phyloP scores from a whole-genome alignment of 2,329 filamentous ascomycete species.

The Chrysoporthe puriensis region DNA sequence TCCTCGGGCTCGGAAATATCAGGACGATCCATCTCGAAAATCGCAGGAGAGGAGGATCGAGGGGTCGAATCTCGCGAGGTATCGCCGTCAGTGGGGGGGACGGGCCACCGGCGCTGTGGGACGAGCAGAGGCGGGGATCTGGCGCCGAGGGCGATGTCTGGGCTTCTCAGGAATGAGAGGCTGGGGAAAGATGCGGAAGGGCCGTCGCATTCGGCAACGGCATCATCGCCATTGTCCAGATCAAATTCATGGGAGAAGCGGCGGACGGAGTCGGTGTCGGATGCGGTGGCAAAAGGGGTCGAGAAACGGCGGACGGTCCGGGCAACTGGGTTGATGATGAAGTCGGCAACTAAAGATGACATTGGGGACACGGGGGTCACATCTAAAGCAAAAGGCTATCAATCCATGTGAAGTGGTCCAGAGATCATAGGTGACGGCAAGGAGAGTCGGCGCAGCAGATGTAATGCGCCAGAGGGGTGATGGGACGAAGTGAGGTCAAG shows the following conservation, averaged over 20 bases:
- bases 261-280: conserved; percentile 40
- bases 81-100: conserved; percentile 12
- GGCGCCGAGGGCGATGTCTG: conserved; percentile 28
- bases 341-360: conserved; percentile 67
- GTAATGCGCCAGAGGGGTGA: background rate
- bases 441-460: background rate
- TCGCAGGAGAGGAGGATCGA: conserved; percentile 15
- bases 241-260: conserved; percentile 31
- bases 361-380: conserved; percentile 42
- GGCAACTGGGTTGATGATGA: conserved; percentile 68
- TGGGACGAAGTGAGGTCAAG: conserved; percentile 3
- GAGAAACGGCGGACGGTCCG: conserved; percentile 66
- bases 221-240: conserved; percentile 31
- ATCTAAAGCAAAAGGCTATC: background rate
- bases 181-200: conserved; percentile 21
- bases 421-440: background rate
- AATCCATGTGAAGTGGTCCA: conserved; percentile 3
- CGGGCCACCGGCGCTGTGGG: conserved; percentile 21
- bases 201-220: conserved; percentile 32
- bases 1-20: conserved; percentile 27
- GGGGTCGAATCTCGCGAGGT: conserved; percentile 17
- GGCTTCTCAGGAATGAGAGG: conserved; percentile 28
- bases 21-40: conserved; percentile 23
- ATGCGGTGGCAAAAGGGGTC: conserved; percentile 38
- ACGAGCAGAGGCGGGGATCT: conserved; percentile 27